phyloP scores from a whole-genome alignment of 805 yeast genomes.

The Candida glaebosa region DNA sequence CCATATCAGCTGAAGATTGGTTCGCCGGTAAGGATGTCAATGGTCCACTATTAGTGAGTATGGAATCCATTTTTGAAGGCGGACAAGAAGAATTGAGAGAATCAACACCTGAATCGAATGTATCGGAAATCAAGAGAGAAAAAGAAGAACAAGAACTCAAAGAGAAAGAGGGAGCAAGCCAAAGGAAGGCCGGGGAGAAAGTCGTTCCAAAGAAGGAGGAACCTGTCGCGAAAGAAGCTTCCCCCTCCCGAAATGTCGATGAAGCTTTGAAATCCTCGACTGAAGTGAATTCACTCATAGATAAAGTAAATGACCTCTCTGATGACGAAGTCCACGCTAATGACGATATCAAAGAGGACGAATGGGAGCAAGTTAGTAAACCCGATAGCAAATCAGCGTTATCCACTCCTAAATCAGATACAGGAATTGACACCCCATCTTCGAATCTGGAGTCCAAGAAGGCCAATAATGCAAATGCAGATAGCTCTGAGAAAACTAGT shows the following conservation, averaged over 20 bases:
- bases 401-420: slow-evolving; percentile 2
- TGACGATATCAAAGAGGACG: slow-evolving; percentile 30
- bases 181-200: slow-evolving; percentile 11
- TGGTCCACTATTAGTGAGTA: slow-evolving; percentile 75
- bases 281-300: slow-evolving; percentile 32
- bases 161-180: slow-evolving; percentile 10
- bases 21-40: slow-evolving; percentile 71
- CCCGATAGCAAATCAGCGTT: slow-evolving; percentile 14
- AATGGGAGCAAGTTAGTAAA: slow-evolving; percentile 39
- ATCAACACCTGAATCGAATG: slow-evolving; percentile 31
- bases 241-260: slow-evolving; percentile 27
- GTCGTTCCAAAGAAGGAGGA: slow-evolving; percentile 9
- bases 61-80: slow-evolving; percentile 82
- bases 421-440: neutral
- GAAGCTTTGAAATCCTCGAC: slow-evolving; percentile 34
- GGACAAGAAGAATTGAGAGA: slow-evolving; percentile 47
- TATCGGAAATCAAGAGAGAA: slow-evolving; percentile 23
- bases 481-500: no score
- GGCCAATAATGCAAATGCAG: neutral
- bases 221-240: slow-evolving; percentile 9
- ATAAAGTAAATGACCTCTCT: slow-evolving; percentile 36
- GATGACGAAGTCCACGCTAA: slow-evolving; percentile 33
- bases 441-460: neutral
- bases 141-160: slow-evolving; percentile 18
- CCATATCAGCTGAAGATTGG: slow-evolving; percentile 78